phyloP scores from a whole-genome alignment of 345 rosid genomes.

The Sisymbrium irio region DNA sequence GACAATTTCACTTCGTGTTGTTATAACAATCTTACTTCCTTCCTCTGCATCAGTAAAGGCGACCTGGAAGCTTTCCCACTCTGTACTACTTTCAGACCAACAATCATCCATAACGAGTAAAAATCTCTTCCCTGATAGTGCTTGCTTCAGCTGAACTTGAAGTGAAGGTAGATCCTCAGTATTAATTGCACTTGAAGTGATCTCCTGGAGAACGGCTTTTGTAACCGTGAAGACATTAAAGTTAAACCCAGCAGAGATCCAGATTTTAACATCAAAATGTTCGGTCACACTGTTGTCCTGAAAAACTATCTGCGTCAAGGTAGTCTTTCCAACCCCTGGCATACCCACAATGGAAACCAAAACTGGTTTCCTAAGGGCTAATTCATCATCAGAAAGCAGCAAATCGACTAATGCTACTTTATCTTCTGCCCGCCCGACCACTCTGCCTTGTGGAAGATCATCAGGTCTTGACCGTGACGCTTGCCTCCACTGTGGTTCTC shows the following conservation, averaged over 20 bases:
- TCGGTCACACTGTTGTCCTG: slow-evolving; percentile 25
- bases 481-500: slow-evolving; percentile 33
- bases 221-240: slow-evolving; percentile 32
- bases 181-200: slow-evolving; percentile 24
- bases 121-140: slow-evolving; percentile 37
- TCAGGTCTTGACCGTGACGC: slow-evolving; percentile 27
- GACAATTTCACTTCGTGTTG: slow-evolving; percentile 42
- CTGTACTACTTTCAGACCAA: slow-evolving; percentile 39
- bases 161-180: slow-evolving; percentile 36
- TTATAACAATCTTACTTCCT: slow-evolving; percentile 47
- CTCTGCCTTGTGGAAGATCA: slow-evolving; percentile 25
- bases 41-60: slow-evolving; percentile 31
- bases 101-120: slow-evolving; percentile 42
- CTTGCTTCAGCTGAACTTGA: slow-evolving; percentile 31
- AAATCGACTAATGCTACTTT: slow-evolving; percentile 18
- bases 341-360: slow-evolving; percentile 41
- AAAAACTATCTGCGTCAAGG: slow-evolving; percentile 36
- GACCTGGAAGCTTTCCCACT: slow-evolving; percentile 32
- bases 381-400: slow-evolving; percentile 21
- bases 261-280: slow-evolving; percentile 25
- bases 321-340: slow-evolving; percentile 39
- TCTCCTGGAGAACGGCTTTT: slow-evolving; percentile 32
- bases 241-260: slow-evolving; percentile 33
- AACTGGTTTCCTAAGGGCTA: neutral
- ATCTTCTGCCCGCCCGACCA: slow-evolving; percentile 29